These are phyloP conservation scores for Beauveria bassiana DNA, from an alignment of 2,329 filamentous ascomycete genomes.

Conservation along the genomic window DNA sequence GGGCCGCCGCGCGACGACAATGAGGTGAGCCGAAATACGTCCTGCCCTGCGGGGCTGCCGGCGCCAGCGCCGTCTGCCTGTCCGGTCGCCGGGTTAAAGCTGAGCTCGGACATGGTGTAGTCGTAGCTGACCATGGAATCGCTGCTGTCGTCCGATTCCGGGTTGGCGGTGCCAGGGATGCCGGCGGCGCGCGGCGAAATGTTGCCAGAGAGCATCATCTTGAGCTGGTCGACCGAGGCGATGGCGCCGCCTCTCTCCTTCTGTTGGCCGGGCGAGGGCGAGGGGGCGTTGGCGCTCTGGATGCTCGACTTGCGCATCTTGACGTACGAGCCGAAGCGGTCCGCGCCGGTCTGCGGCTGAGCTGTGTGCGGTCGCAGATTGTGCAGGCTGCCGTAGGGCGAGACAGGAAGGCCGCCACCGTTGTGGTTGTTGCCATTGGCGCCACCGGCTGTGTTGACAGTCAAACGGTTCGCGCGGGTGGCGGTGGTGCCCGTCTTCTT, in stretches of 20 bases:
- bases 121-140: constrained; percentile 69
- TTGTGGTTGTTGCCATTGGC: constrained; percentile 26
- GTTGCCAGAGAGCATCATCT: constrained; percentile 51
- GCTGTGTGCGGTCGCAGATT: constrained; percentile 44
- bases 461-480: constrained; percentile 45
- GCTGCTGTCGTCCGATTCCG: constrained; percentile 48
- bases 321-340: constrained; percentile 26
- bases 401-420: constrained; percentile 29
- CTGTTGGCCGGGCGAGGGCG: constrained; percentile 23
- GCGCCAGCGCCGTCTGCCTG: constrained; percentile 19
- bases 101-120: constrained; percentile 57
- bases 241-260: constrained; percentile 40
- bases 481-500: constrained; percentile 55
- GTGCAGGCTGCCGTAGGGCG: constrained; percentile 42
- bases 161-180: constrained; percentile 26
- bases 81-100: constrained; percentile 40
- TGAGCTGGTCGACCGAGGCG: constrained; percentile 57
- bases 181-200: constrained; percentile 30
- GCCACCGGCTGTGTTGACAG: constrained; percentile 41
- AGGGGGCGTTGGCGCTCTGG: constrained; percentile 33
- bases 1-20: constrained; percentile 29
- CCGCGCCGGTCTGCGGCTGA: constrained; percentile 26
- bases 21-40: constrained; percentile 25
- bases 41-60: constrained; percentile 17
- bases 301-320: constrained; percentile 48